Base-by-base conservation (phyloP, 2,329 filamentous ascomycete genomes). In the Septoria petroselini region DNA sequence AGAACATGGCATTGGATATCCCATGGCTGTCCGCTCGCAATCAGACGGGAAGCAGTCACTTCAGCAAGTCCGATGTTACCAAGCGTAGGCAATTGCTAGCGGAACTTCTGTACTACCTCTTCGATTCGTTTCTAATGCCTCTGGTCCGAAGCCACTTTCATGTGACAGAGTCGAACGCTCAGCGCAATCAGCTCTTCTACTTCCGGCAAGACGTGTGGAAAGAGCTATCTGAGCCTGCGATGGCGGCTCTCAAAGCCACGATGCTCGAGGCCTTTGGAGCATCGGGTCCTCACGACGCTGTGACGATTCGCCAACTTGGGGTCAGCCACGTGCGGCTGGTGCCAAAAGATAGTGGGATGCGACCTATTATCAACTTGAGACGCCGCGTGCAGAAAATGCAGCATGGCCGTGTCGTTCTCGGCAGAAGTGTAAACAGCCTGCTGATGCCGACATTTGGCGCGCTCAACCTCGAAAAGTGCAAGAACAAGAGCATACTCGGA, bases 121-220 rank as follows among this genome's bases (percentile, higher is more conserved):
- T 98, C 62, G 93, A 98, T 68, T 96, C 91, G 0, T 76, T 96
- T 17, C 65, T 98, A 48, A 86, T 97, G 60, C 91, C 93, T 7
- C 76, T 98, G 6, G 79, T 97, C 40, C 82, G 88, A 27, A 83
- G 81, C 55, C 91, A 93, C 62, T 98, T 98, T 63, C 91, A 97
- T 64, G 87, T 96, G 30, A 98, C 93, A 0, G 93, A 98, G 67
- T 93, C 90, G 0, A 90, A 82, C 55, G 75, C 76, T 1, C 82
- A 95, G 64, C 83, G 85, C 12, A 89, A 93, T 61, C 82, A 83
- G 21, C 72, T 97, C 1, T 95, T 95, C 68, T 98, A 89, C 70
- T 97, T 96, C 65, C 86, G 91, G 3, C 93, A 98, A 58, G 93
- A 98, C 68, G 76, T 93, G 7, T 98, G 93, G 93, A 82, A 80